phyloP scores from a whole-genome alignment of 2,329 filamentous ascomycete species.

The Arthroderma uncinatum region DNA sequence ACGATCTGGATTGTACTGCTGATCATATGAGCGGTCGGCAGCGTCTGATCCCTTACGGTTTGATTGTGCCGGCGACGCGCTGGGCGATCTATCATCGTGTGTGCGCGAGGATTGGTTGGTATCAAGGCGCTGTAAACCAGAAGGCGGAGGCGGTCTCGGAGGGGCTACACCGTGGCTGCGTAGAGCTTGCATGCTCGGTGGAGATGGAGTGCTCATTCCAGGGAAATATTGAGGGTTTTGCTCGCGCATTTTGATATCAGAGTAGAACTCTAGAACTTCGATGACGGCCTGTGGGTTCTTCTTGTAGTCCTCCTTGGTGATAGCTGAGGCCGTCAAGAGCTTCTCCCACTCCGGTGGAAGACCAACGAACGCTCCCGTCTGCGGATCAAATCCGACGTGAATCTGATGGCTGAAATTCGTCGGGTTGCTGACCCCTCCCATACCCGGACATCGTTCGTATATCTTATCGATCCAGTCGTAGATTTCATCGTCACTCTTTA shows the following conservation, averaged over 20 bases:
- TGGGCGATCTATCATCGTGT: conserved; percentile 22
- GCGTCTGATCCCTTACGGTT: conserved; percentile 48
- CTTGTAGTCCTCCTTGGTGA: conserved; percentile 97
- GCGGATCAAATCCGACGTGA: conserved; percentile 92
- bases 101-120: conserved; percentile 31
- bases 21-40: conserved; percentile 36
- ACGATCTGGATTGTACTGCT: conserved; percentile 34
- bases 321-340: conserved; percentile 85
- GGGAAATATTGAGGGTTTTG: conserved; percentile 51
- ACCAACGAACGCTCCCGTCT: conserved; percentile 88
- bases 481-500: conserved; percentile 90
- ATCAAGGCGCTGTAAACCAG: conserved; percentile 37
- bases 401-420: conserved; percentile 97
- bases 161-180: conserved; percentile 50
- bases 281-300: conserved; percentile 77
- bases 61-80: conserved; percentile 25
- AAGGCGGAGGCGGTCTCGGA: conserved; percentile 52
- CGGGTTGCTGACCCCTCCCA: conserved; percentile 96
- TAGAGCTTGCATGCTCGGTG: conserved; percentile 39
- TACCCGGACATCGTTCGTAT: conserved; percentile 89
- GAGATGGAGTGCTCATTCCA: conserved; percentile 45
- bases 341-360: conserved; percentile 95
- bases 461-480: conserved; percentile 99
- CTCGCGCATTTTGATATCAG: conserved; percentile 54
- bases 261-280: conserved; percentile 59